Evolutionary conservation across 441 rosid genomes (phyloP), one percentile per base, ranked within the genome.

Genomic region (Bruguiera hainesii): DNA sequence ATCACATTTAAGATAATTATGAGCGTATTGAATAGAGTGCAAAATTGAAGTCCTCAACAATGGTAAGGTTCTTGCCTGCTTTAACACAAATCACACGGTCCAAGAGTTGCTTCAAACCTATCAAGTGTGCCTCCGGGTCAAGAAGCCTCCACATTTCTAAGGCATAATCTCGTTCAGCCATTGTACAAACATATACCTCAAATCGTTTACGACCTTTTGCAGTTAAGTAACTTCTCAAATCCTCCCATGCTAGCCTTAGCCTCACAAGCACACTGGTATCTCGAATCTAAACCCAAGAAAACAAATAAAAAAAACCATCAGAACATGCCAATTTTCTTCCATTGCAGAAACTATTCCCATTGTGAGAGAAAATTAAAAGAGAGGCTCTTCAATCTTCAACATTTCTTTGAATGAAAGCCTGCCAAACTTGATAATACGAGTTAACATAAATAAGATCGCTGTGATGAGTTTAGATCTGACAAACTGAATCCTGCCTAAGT

Each of bases 111-210:
- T 80, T 89, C 67, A 87, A 76, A 71, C 79, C 80, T 68, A 96
- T 96, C 65, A 96, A 74, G 75, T 85, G 89, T 39, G 91, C 82
- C 76, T 80, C 98, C 6, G 98, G 96, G 73, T 93, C 98, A 76
- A 93, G 98, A 78, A 93, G 91, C 82, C 98, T 87, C 98, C 98
- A 93, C 82, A 93, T 93, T 81, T 93, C 98, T 31, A 89, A 84
- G 68, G 98, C 98, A 87, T 93, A 93, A 79, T 93, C 91, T 74
- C 96, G 83, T 81, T 93, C 98, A 63, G 98, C 98, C 98, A 93
- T 90, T 5, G 98, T 93, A 73, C 98, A 93, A 63, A 93, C 98
- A 80, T 90, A 93, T 70, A 93, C 98, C 81, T 90, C 98, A 78
- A 93, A 93, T 23, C 97, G 73, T 71, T 89, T 93, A 67, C 98